Conservation (phyloP, 371 early-diverging fungal genomes). For the Zancudomyces culisetae region DNA sequence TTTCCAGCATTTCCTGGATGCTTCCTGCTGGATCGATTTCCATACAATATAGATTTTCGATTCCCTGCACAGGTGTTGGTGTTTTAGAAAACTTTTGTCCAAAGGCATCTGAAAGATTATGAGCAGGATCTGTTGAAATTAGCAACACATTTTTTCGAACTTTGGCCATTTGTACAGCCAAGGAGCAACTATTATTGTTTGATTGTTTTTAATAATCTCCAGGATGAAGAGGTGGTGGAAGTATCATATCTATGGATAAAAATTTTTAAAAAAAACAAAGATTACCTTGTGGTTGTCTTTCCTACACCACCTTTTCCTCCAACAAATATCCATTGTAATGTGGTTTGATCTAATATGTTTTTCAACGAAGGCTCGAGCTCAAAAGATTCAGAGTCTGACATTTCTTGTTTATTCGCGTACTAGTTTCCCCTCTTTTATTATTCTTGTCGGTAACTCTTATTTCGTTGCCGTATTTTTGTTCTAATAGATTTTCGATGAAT, state of each 20-base stretch:
- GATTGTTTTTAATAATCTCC: too few relatives aligned
- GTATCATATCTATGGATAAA: too few relatives aligned
- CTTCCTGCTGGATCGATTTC: slow-evolving; percentile 96
- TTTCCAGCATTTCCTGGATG: slow-evolving; percentile 91
- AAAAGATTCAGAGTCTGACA: slow-evolving; percentile 25
- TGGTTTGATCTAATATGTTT: slow-evolving; percentile 86
- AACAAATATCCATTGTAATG: slow-evolving; percentile 94
- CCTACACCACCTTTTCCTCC: slow-evolving; percentile 98
- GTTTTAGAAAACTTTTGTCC: slow-evolving; percentile 94
- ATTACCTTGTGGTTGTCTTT: slow-evolving; percentile 30
- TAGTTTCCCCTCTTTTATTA: not conserved
- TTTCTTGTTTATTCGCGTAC: not conserved
- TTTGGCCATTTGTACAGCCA: slow-evolving; percentile 79
- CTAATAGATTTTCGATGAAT: too few relatives aligned
- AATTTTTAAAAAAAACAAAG: too few relatives aligned
- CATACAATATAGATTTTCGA: slow-evolving; percentile 90
- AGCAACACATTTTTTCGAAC: slow-evolving; percentile 85
- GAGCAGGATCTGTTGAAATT: slow-evolving; percentile 97
- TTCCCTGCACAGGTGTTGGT: slow-evolving; percentile 86
- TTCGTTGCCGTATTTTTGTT: too few relatives aligned
- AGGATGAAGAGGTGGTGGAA: too few relatives aligned
- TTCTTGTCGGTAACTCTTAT: too few relatives aligned
- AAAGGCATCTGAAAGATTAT: slow-evolving; percentile 96
- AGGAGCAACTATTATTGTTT: slow-evolving; percentile 43
- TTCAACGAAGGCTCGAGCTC: slow-evolving; percentile 61